Percentiles rank a stretch among this genome's conserved stretches.
These are phyloP conservation scores for Larix kaempferi DNA, from an alignment of 75 land plant species.

Conservation along the genomic window DNA sequence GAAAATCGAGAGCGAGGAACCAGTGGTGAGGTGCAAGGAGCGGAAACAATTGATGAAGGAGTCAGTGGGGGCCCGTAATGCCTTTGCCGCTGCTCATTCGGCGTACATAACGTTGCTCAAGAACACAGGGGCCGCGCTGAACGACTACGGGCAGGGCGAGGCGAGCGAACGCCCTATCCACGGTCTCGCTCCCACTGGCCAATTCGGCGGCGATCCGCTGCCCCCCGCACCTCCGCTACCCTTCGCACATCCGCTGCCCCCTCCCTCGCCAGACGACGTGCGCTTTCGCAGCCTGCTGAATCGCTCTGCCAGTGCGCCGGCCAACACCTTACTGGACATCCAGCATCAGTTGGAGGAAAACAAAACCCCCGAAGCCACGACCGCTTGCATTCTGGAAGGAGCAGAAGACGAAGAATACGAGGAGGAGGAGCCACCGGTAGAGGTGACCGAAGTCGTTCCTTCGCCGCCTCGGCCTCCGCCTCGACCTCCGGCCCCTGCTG, in stretches of 20 bases:
- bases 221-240: not conserved
- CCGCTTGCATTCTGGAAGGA: slow-evolving; percentile 16
- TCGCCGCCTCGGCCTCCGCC: not conserved
- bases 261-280: slow-evolving; percentile 8
- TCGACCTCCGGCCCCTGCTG: no score
- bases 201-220: not conserved
- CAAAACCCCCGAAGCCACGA: slow-evolving; percentile 16
- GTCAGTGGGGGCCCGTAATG: slow-evolving; percentile 57
- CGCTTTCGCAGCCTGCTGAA: no score
- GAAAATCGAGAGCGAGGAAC: slow-evolving; percentile 62
- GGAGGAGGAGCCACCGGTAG: no score
- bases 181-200: no score
- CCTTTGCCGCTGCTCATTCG: slow-evolving; percentile 78
- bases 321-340: no score
- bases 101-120: slow-evolving; percentile 59
- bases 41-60: slow-evolving; percentile 57
- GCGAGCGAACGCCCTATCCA: not conserved
- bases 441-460: not conserved
- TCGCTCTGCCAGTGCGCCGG: no score
- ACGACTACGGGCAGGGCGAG: slow-evolving; percentile 80
- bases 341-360: not conserved
- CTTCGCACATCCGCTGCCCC: slow-evolving; percentile 20
- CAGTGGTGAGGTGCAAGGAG: slow-evolving; percentile 57
- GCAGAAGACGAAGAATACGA: no score
- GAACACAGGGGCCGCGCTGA: slow-evolving; percentile 82